Evolutionary conservation across 1,284 basidiomycete genomes (phyloP), one percentile per base, ranked within the genome.

Genomic region (Hemileia vastatrix): DNA sequence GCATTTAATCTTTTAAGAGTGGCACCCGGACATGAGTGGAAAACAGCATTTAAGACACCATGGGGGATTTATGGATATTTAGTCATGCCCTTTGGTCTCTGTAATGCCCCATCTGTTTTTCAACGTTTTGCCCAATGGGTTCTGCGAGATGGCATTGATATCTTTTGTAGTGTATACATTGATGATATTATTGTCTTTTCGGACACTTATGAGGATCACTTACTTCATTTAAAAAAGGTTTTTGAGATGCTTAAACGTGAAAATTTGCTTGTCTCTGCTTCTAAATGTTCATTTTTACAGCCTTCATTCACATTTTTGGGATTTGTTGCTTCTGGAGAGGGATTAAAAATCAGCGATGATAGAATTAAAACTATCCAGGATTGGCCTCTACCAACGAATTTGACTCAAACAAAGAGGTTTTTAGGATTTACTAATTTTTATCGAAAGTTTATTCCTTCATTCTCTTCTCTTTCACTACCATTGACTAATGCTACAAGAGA

Each of bases 31-130:
- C 66, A 75, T 49, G 71, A 76, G 51, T 73, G 70, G 72, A 78
- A 77, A 53, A 78, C 77, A 0, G 73, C 75, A 1, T 79, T 79
- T 66, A n/a, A 65, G 24, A 77, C 73, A 0, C 73, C 69, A 13
- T 75, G 74, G 15, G 78, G 80, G 0, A 67, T 72, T 2, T 80
- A 73, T 64, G 74, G 79, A 66, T 77, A 67, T 60, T 57, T 68
- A 1, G 76, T 80, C 31, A 76, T 80, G 76, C 77, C 76, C 0
- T 79, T 79, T 55, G 76, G 79, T 0, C 68, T 79, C 4, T 76
- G 73, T 50, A 80, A 80, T 64, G 76, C 76, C 0, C 78, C 78
- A 0, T 71, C 76, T 1, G 67, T 23, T 9, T 59, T 59, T 31
- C 57, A 59, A 27, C 31, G 32, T 18, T 59, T 59, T 36, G 43